Evolutionary conservation across 1,139 yeast genomes (phyloP).

Genomic region (Debaryomycetaceae sp.): DNA sequence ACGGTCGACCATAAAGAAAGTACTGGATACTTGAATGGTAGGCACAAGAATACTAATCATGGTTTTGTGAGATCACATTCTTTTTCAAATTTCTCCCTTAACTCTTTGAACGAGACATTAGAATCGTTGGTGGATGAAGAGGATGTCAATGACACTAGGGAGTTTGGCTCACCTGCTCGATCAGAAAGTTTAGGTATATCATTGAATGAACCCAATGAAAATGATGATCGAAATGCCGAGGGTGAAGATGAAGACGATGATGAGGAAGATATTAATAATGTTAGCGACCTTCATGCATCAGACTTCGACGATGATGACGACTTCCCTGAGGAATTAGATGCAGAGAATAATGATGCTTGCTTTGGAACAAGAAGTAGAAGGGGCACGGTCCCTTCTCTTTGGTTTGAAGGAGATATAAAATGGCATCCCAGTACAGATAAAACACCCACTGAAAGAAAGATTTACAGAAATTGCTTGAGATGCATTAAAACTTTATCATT

Average conservation of each 20-base stretch:
- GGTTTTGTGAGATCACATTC: conserved; percentile 14
- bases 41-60: not conserved
- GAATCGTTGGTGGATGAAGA: not conserved
- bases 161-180: not conserved
- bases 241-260: conserved; percentile 16
- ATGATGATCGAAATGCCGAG: conserved; percentile 6
- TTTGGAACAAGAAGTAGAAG: conserved; percentile 7
- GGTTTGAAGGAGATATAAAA: conserved; percentile 22
- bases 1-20: not conserved
- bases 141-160: not conserved
- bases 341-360: conserved; percentile 15
- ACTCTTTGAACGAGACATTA: not conserved
- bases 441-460: conserved; percentile 39
- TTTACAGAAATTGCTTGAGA: conserved; percentile 51
- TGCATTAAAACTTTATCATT: conserved; percentile 54
- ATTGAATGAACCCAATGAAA: not conserved
- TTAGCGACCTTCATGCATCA: conserved; percentile 34
- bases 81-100: conserved; percentile 11
- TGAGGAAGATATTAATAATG: conserved; percentile 27
- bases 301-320: conserved; percentile 37
- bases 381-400: conserved; percentile 5
- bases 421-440: conserved; percentile 48
- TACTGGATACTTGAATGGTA: not conserved
- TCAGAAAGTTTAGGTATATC: not conserved
- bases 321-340: conserved; percentile 15